A percentile compares a stretch with the other conserved stretches of the same genome.
Conservation (phyloP, 2,329 filamentous ascomycete species). For the Gnomoniopsis sp. region DNA sequence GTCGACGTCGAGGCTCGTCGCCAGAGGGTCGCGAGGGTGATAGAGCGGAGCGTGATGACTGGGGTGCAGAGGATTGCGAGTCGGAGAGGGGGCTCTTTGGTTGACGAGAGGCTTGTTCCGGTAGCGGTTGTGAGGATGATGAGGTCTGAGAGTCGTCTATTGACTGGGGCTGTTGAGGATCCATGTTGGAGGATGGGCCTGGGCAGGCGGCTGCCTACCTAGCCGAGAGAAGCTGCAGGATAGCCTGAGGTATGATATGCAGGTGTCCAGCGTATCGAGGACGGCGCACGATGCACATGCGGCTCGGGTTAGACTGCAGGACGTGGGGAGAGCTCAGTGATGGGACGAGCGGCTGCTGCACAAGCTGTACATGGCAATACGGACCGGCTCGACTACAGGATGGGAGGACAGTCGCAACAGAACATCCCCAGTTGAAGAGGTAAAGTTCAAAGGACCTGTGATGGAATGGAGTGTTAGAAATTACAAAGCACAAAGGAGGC, state of each 20-base stretch:
- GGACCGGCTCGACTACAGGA: slow-evolving; percentile 10
- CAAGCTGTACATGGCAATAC: background rate
- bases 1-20: slow-evolving; percentile 35
- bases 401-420: background rate
- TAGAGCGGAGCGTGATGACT: slow-evolving; percentile 4
- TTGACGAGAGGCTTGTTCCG: background rate
- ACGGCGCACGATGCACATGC: slow-evolving; percentile 12
- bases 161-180: slow-evolving; percentile 9
- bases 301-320: slow-evolving; percentile 9
- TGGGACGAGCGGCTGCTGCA: background rate
- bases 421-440: background rate
- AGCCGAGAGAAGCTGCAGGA: slow-evolving; percentile 10
- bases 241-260: background rate
- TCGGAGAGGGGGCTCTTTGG: background rate
- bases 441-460: background rate
- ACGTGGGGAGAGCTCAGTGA: background rate
- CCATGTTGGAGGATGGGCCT: slow-evolving; percentile 12
- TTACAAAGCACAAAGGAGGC: background rate
- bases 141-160: slow-evolving; percentile 7
- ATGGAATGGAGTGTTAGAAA: background rate
- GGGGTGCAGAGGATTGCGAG: slow-evolving; percentile 2
- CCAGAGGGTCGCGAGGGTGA: slow-evolving; percentile 24
- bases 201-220: slow-evolving; percentile 17
- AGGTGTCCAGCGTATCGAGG: slow-evolving; percentile 6
- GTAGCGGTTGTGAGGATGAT: background rate